Percentiles rank a stretch among this genome's conserved stretches.
phyloP scores from a whole-genome alignment of 139 green algal genomes.

The Chara braunii region DNA sequence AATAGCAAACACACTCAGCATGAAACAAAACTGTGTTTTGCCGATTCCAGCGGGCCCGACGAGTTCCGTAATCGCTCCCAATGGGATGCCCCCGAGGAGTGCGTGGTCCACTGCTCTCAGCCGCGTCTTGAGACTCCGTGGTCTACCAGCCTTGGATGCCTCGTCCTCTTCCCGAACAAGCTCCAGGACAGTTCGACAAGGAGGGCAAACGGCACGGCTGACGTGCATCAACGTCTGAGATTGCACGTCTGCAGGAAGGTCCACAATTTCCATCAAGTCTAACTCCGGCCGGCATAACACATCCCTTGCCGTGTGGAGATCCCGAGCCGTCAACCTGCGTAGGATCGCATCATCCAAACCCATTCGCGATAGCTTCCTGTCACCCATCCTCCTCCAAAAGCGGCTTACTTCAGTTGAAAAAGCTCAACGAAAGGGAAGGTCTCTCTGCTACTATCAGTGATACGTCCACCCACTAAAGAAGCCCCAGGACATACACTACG shows the following conservation, averaged over 20 bases:
- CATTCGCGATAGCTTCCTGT: conserved; percentile 14
- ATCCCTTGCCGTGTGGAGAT: conserved; percentile 15
- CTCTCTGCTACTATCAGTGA: no score
- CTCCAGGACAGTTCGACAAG: conserved; percentile 24
- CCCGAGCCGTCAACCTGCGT: conserved; percentile 1
- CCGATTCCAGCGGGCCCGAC: conserved; percentile 31
- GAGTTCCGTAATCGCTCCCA: conserved; percentile 30
- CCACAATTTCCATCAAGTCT: conserved; percentile 21
- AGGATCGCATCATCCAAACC: background rate
- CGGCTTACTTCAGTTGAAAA: no score
- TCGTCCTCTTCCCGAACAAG: conserved; percentile 9
- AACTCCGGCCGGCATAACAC: conserved; percentile 25
- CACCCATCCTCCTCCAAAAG: no score
- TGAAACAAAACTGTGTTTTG: conserved; percentile 37
- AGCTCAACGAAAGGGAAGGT: no score
- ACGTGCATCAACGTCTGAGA: background rate
- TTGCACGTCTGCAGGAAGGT: conserved; percentile 1
- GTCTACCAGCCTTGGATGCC: background rate
- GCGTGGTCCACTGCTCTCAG: conserved; percentile 17
- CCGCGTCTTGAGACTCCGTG: background rate
- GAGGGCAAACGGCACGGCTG: conserved; percentile 12
- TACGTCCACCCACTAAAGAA: no score
- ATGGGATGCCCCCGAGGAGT: conserved; percentile 21
- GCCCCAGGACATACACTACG: no score
- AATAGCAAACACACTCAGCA: conserved; percentile 18